Evolutionary conservation across 495 filamentous ascomycete genomes (phyloP).

Genomic region (Chaetomidium leptoderma): DNA sequence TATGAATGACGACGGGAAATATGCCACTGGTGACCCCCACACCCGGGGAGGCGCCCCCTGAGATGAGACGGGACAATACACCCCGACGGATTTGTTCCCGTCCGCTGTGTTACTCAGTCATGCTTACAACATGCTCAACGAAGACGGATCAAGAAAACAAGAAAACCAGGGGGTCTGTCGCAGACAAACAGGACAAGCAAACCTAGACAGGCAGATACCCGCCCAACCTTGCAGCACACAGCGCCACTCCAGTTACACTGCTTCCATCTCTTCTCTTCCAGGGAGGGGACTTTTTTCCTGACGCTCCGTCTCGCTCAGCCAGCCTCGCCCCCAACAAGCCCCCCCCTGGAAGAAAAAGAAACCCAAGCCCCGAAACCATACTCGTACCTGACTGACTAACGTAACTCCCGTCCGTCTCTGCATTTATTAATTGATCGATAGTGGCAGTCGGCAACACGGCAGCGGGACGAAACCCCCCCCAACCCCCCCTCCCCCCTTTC

Average conservation of each 20-base stretch:
- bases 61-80: neutral
- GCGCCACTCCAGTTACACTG: neutral
- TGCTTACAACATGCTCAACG: neutral
- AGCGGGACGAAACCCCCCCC: no score
- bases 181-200: neutral
- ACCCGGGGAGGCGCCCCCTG: neutral
- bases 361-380: no score
- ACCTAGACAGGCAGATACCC: slow-evolving; percentile 1
- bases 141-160: neutral
- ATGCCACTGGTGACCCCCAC: neutral
- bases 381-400: no score
- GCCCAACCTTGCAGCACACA: neutral
- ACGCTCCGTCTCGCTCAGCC: no score
- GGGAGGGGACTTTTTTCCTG: no score
- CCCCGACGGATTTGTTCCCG: neutral
- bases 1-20: neutral
- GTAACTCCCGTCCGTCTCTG: no score
- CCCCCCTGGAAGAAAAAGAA: no score
- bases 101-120: neutral
- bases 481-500: no score
- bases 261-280: neutral
- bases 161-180: neutral
- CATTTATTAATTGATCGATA: no score
- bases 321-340: no score
- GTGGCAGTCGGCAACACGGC: no score